These are phyloP conservation scores for Fusarium sp. DNA, from an alignment of 2,329 filamentous ascomycete species.

Conservation along the genomic window DNA sequence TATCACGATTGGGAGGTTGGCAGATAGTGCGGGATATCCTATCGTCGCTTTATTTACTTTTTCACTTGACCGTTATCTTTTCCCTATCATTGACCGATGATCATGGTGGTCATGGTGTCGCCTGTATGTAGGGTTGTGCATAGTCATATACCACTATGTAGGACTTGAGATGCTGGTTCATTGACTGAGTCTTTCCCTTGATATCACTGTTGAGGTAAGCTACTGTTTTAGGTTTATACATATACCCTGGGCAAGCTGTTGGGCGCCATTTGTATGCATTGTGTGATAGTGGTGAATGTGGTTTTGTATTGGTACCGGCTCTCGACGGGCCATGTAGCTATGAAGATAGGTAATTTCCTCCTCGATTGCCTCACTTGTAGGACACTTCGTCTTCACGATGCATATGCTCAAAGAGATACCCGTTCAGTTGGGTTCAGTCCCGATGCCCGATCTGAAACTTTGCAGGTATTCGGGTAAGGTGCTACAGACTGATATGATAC, in stretches of 20 bases:
- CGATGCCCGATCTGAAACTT: neutral
- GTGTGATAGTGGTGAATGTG: neutral
- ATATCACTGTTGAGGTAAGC: neutral
- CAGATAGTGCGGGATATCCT: slow-evolving; percentile 40
- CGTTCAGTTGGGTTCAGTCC: no score
- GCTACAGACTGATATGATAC: accelerated
- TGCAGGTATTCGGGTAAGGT: no score
- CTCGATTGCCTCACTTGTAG: no score
- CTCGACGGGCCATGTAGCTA: no score
- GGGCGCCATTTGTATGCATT: neutral
- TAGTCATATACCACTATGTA: slow-evolving; percentile 44
- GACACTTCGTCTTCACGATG: neutral
- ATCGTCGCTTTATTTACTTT: slow-evolving; percentile 47
- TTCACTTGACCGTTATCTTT: slow-evolving; percentile 42
- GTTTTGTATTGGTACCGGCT: neutral
- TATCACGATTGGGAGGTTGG: slow-evolving; percentile 30
- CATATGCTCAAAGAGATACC: neutral
- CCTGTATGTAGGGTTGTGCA: slow-evolving; percentile 47
- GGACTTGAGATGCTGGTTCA: slow-evolving; percentile 23
- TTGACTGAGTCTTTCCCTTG: neutral
- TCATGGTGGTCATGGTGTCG: slow-evolving; percentile 35
- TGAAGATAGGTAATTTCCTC: neutral
- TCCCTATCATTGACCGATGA: slow-evolving; percentile 33
- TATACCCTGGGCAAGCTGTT: neutral
- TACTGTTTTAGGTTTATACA: neutral